Evolutionary conservation across 1,139 yeast genomes (phyloP).

Genomic region (Pneumocystis wakefieldiae): DNA sequence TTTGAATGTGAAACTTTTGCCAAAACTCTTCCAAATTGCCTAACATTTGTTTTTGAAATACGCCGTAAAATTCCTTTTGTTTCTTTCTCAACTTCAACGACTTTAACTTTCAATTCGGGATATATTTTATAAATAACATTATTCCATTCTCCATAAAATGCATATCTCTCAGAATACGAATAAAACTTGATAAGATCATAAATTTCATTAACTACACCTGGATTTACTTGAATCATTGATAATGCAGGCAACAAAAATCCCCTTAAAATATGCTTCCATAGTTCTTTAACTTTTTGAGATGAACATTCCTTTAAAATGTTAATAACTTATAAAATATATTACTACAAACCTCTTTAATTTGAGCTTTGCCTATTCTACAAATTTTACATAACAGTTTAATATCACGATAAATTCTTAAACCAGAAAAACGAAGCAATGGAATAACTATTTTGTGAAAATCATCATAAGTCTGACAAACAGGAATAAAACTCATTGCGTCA

Average conservation of each 20-base stretch:
- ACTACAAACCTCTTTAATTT: constrained; percentile 16
- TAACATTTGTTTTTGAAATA: constrained; percentile 71
- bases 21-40: constrained; percentile 59
- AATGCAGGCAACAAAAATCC: constrained; percentile 55
- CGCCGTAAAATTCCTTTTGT: constrained; percentile 73
- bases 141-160: constrained; percentile 74
- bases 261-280: constrained; percentile 53
- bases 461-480: constrained; percentile 25
- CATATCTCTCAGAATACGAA: constrained; percentile 52
- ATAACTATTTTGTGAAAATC: constrained; percentile 36
- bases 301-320: not conserved
- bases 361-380: constrained; percentile 41
- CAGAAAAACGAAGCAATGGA: constrained; percentile 40
- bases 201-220: constrained; percentile 48
- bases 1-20: constrained; percentile 66
- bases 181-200: constrained; percentile 40
- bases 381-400: constrained; percentile 40
- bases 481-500: constrained; percentile 36
- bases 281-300: constrained; percentile 16
- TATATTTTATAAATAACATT: constrained; percentile 39
- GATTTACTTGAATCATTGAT: constrained; percentile 44
- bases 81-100: constrained; percentile 59
- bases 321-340: not conserved
- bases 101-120: constrained; percentile 46
- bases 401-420: constrained; percentile 41